Conservation (phyloP, 2,329 filamentous ascomycete species). For the Phoma sp. region DNA sequence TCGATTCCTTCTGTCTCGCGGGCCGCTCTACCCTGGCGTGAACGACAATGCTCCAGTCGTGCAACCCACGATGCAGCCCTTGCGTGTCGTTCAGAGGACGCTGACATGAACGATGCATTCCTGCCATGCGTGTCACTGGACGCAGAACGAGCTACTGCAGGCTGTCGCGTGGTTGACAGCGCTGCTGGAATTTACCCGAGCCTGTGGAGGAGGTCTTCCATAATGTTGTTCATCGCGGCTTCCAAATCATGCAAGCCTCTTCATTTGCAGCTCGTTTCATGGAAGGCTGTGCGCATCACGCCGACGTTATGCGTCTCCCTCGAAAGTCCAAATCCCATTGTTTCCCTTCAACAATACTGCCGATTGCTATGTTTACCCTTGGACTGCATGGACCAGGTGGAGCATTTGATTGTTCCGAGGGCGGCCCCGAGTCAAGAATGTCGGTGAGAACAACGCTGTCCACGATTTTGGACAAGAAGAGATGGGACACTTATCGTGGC, state of each 20-base stretch:
- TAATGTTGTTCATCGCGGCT: conserved; percentile 20
- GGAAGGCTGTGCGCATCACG: conserved; percentile 29
- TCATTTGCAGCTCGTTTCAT: conserved; percentile 32
- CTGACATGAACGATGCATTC: conserved; percentile 6
- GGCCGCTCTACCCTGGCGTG: conserved; percentile 38
- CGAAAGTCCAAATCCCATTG: conserved; percentile 13
- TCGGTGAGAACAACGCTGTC: conserved; percentile 32
- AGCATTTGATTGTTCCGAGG: conserved; percentile 19
- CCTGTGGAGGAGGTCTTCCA: conserved; percentile 10
- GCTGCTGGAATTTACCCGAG: conserved; percentile 22
- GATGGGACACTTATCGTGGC: conserved; percentile 12
- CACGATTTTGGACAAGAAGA: conserved; percentile 8
- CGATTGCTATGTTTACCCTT: conserved; percentile 23
- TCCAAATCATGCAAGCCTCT: conserved; percentile 24
- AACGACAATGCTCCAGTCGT: conserved; percentile 27
- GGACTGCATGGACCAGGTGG: conserved; percentile 20
- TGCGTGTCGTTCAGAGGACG: conserved; percentile 2
- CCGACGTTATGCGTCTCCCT: conserved; percentile 26
- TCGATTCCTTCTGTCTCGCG: conserved; percentile 37
- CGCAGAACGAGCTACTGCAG: conserved; percentile 21
- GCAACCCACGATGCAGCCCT: conserved; percentile 12
- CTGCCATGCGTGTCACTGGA: conserved; percentile 5
- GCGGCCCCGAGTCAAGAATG: conserved; percentile 36
- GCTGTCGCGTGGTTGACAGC: conserved; percentile 20
- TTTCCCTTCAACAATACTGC: conserved; percentile 34